These are phyloP conservation scores for Salicornia ramosissima DNA, from an alignment of 148 eudicot species.

Conservation along the genomic window DNA sequence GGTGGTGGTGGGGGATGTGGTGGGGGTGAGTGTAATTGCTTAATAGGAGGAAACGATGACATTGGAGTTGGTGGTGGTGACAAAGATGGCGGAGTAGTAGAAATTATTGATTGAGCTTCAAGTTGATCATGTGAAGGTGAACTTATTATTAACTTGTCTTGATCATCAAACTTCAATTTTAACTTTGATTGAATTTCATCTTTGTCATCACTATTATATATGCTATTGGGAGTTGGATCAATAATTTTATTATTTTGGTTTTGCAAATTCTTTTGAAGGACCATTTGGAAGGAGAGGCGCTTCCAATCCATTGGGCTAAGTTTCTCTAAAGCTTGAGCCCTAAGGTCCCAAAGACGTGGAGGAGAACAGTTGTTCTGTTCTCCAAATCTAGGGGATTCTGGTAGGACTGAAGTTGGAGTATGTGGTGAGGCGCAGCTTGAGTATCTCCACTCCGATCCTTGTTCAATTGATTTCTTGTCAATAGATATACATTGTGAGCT, in stretches of 20 bases:
- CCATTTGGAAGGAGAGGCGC: constrained; percentile 68
- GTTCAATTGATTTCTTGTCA: constrained; percentile 31
- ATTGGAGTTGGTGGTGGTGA: constrained; percentile 7
- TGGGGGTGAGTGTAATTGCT: constrained; percentile 15
- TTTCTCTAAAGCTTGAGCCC: constrained; percentile 68
- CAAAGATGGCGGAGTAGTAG: constrained; percentile 13
- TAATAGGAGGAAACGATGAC: constrained; percentile 17
- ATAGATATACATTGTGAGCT: constrained; percentile 33
- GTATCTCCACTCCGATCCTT: constrained; percentile 37
- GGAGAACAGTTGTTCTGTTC: constrained; percentile 45
- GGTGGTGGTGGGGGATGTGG: constrained; percentile 24
- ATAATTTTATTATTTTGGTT: constrained; percentile 17
- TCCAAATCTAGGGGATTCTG: constrained; percentile 29
- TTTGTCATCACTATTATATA: constrained; percentile 14
- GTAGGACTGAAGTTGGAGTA: constrained; percentile 87
- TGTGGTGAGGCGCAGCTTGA: constrained; percentile 48
- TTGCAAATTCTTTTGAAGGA: constrained; percentile 40
- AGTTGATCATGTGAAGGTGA: constrained; percentile 12
- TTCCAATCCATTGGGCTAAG: constrained; percentile 73
- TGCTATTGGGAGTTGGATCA: constrained; percentile 22
- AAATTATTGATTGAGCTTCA: constrained; percentile 1
- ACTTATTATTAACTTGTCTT: background rate
- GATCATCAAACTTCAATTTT: constrained; percentile 12
- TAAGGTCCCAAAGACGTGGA: constrained; percentile 57
- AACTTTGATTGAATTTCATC: constrained; percentile 12